A percentile compares a stretch with the other conserved stretches of the same genome.
These are phyloP conservation scores for Capsicum rhomboideum DNA, from an alignment of 257 asterid species.

Conservation along the genomic window DNA sequence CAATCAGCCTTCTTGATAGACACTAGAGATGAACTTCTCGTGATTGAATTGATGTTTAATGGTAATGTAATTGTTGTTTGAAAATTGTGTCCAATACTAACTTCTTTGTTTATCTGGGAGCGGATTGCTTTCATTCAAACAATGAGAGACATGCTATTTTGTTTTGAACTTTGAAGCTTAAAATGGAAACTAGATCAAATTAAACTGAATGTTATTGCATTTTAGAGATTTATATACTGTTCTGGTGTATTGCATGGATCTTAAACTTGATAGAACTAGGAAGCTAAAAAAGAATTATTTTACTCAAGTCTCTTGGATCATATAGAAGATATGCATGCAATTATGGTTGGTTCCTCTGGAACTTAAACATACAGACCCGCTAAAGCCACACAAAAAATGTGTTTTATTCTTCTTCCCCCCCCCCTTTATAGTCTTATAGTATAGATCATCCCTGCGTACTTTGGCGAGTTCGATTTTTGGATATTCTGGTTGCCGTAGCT, in stretches of 20 bases:
- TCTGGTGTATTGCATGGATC: neutral
- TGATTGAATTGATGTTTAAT: conserved; percentile 91
- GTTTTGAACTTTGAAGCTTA: neutral
- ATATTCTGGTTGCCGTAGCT: neutral
- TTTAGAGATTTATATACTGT: neutral
- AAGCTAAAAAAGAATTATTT: neutral
- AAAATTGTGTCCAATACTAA: neutral
- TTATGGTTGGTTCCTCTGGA: neutral
- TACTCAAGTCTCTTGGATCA: neutral
- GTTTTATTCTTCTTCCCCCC: neutral
- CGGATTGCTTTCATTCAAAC: neutral
- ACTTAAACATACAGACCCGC: neutral
- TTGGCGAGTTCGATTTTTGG: neutral
- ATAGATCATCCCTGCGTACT: neutral
- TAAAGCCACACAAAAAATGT: neutral
- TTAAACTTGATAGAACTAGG: neutral
- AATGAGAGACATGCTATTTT: neutral
- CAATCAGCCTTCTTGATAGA: conserved; percentile 97
- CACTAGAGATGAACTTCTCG: conserved; percentile 97
- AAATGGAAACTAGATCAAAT: neutral
- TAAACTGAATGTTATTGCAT: neutral
- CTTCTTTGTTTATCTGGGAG: neutral
- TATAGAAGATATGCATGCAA: neutral
- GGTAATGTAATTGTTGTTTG: conserved; percentile 28
- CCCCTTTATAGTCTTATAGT: neutral